Base-by-base conservation (phyloP, 1,284 basidiomycete species). In the Ceratobasidium sp. region DNA sequence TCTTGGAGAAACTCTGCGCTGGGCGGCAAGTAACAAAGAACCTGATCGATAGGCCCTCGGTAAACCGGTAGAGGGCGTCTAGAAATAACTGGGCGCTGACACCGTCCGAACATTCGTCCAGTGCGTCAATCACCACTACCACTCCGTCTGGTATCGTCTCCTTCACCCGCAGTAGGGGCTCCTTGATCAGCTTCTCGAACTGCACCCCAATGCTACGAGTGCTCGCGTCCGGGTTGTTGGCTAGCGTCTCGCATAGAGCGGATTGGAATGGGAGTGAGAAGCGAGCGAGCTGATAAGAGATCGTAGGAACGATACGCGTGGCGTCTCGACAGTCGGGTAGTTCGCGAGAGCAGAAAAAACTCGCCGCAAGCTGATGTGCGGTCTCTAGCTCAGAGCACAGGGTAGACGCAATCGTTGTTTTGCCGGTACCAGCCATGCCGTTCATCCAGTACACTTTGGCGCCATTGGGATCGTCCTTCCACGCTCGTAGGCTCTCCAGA, bases 381-480 rank as follows among this genome's bases (percentile, higher is more conserved):
- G 9, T 29, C 19, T 63, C 34, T 22, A 71, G 72, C 2, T 71
- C 37, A 2, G 76, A 51, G 24, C 78, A 77, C 1, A 80, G 58
- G 2, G 79, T 79, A 61, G 74, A 58, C 22, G 79, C 78, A 39
- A 80, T 78, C 7, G 78, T 78, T 8, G 79, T n/a, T n/a, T n/a
- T n/a, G n/a, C n/a, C n/a, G n/a, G n/a, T n/a, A n/a, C n/a, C n/a
- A n/a, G n/a, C n/a, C 74, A 58, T 79, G 79, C 79, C 79, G 73
- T 77, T 72, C n/a, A 79, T 73, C 78, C 79, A 79, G 59, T 75
- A 79, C 14, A 79, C 62, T 24, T 65, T 64, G 8, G 71, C 66
- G 8, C 27, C 58, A 14, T 48, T 41, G 2, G 69, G 31, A 59
- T 65, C 49, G 16, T 39, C 14, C 39, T 43, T 46, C 78, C 77